A percentile compares a stretch with the other conserved stretches of the same genome.
Conservation (phyloP, 1,139 yeast genomes). For the Candida smagusa region DNA sequence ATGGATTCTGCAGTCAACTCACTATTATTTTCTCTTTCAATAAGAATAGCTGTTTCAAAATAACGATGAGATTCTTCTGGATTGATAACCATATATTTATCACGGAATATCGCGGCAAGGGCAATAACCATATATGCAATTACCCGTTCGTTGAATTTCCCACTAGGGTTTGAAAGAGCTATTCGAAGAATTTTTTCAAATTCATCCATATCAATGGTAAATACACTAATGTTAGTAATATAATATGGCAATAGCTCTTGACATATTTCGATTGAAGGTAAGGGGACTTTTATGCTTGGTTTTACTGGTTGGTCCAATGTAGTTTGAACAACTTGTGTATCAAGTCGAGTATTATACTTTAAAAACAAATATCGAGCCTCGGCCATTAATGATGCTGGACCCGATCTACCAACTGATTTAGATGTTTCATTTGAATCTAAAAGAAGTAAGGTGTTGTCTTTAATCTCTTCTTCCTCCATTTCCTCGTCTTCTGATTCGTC, state of each 20-base stretch:
- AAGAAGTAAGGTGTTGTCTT: not conserved
- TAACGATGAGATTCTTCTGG: constrained; percentile 1
- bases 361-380: constrained; percentile 4
- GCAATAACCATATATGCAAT: constrained; percentile 37
- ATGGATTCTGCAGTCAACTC: constrained; percentile 25
- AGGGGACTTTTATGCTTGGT: constrained; percentile 3
- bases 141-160: constrained; percentile 11
- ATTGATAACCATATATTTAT: not conserved
- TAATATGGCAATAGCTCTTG: not conserved
- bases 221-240: constrained; percentile 21
- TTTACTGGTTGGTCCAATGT: constrained; percentile 4
- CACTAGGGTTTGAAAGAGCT: constrained; percentile 18
- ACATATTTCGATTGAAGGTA: not conserved
- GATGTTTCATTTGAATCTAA: constrained; percentile 3
- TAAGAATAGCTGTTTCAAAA: constrained; percentile 6
- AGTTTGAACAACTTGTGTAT: not conserved
- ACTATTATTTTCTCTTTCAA: constrained; percentile 6
- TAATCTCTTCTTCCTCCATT: not conserved
- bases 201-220: constrained; percentile 29
- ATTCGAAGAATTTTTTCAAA: constrained; percentile 22
- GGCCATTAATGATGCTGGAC: constrained; percentile 4
- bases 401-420: constrained; percentile 4
- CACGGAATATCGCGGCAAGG: constrained; percentile 28
- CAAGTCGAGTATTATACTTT: constrained; percentile 1
- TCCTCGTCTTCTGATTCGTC: not conserved